phyloP scores from a whole-genome alignment of 805 yeast species.

The Candida ortonii region DNA sequence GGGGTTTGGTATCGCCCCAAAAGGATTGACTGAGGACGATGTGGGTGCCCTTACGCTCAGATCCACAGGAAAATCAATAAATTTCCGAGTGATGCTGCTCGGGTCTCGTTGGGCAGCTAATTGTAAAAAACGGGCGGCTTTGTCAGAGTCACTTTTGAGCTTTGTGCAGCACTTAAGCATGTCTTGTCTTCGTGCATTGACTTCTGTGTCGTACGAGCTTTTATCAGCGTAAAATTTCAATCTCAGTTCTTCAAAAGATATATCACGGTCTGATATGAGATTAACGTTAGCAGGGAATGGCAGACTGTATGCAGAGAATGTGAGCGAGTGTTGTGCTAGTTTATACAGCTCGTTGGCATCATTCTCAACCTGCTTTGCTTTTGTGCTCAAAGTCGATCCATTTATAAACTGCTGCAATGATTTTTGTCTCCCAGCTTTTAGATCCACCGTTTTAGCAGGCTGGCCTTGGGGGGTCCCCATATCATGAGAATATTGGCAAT shows the following conservation, averaged over 20 bases:
- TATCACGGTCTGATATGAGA: conserved; percentile 49
- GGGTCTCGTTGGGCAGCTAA: conserved; percentile 35
- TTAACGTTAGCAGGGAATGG: conserved; percentile 46
- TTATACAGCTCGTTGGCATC: conserved; percentile 23
- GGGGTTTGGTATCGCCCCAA: too few relatives aligned
- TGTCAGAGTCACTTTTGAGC: conserved; percentile 38
- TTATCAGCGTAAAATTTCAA: conserved; percentile 44
- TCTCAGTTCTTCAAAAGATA: conserved; percentile 53
- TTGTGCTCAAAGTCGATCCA: conserved; percentile 4
- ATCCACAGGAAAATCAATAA: conserved; percentile 35
- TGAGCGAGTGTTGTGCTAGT: conserved; percentile 25
- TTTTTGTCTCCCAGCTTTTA: conserved; percentile 7
- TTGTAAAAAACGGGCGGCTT: conserved; percentile 60
- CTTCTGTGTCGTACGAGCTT: conserved; percentile 38
- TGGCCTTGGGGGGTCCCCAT: conserved; percentile 19
- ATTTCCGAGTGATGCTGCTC: conserved; percentile 28
- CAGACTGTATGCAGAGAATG: conserved; percentile 47
- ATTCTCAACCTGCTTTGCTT: conserved; percentile 19
- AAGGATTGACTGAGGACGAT: not conserved
- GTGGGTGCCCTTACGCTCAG: conserved; percentile 1
- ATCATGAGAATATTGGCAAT: conserved; percentile 44
- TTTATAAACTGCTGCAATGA: too few relatives aligned
- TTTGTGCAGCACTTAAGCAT: conserved; percentile 41
- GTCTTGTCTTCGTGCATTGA: conserved; percentile 44
- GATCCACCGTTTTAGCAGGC: conserved; percentile 6